Evolutionary conservation across 495 filamentous ascomycete genomes (phyloP).

Genomic region (Amorphotheca resinae): DNA sequence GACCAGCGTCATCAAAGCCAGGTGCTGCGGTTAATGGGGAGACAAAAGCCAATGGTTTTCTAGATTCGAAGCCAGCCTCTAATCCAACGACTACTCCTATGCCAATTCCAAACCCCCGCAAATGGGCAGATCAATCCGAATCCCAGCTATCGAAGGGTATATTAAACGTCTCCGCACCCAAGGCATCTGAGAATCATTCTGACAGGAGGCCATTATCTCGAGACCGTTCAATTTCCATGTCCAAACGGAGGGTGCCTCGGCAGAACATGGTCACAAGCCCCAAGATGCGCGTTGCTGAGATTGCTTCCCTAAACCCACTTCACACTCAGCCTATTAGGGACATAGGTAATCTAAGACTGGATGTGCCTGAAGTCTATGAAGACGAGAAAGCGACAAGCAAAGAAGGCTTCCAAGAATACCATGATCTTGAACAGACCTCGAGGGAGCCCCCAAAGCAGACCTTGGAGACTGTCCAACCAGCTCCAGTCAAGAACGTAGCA

Average conservation of each 20-base stretch:
- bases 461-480: not conserved
- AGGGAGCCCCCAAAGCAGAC: not conserved
- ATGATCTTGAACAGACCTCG: not conserved
- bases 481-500: not conserved
- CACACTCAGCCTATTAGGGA: not conserved
- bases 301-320: not conserved
- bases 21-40: not conserved
- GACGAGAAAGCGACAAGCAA: not conserved
- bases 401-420: not conserved
- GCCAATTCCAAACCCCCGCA: constrained; percentile 1
- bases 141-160: constrained; percentile 15
- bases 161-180: constrained; percentile 16
- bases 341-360: not conserved
- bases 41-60: not conserved
- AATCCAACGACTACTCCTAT: not conserved
- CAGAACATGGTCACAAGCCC: constrained; percentile 11
- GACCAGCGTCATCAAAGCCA: not conserved
- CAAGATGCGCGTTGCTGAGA: constrained; percentile 2
- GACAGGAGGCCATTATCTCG: constrained; percentile 5
- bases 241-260: constrained; percentile 8
- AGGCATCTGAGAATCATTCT: constrained; percentile 4
- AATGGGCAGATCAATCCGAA: constrained; percentile 11
- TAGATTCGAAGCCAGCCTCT: not conserved
- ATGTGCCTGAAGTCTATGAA: not conserved
- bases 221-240: not conserved